Base-by-base conservation (phyloP, 2,329 filamentous ascomycete species). In the Xylaria sp. region DNA sequence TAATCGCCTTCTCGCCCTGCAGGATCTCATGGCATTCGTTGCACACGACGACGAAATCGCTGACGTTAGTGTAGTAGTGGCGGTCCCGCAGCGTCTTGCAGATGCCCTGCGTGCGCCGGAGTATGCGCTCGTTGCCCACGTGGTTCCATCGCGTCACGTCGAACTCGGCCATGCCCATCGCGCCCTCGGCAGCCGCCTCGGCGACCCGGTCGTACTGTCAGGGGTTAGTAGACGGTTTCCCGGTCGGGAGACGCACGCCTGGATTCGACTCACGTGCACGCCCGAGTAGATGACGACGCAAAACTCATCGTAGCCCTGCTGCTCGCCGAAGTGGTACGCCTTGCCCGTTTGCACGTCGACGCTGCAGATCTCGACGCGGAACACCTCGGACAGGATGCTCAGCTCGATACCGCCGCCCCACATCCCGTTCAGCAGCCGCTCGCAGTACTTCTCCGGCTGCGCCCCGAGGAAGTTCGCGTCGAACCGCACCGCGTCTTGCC, bases 391-490 rank as follows among this genome's bases (percentile, higher is more conserved):
- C 15, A 98, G 79, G 60, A 97, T 94, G 58, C 87, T 88, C 19
- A 98, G 83, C 76, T 98, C 94, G 66, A 97, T 97, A 5, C 88
- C 92, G 4, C 94, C 94, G 54, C 94, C 94, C 94, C 94, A 98
- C 0, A 89, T 87, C 69, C 94, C 88, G 21, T 88, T 86, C 66
- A 90, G 87, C 66, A 98, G 96, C 82, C 90, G 92, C 23, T 83
- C 80, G 71, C 91, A 95, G 75, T 98, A 98, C 31, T 88, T 85
- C 55, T 88, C 83, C 0, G 90, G 90, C 1, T 85, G 81, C 63
- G 84, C 84, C 62, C 94, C 92, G 1, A 98, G 81, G 33, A 97
- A 87, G 0, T 87, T 93, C 66, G 89, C 86, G 15, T 84, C 87
- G 79, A 93, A 98, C 52, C 87, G 81, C 1, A 88, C 85, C 0